Conservation (phyloP, 345 rosid species). For the Pugionium cornutum region DNA sequence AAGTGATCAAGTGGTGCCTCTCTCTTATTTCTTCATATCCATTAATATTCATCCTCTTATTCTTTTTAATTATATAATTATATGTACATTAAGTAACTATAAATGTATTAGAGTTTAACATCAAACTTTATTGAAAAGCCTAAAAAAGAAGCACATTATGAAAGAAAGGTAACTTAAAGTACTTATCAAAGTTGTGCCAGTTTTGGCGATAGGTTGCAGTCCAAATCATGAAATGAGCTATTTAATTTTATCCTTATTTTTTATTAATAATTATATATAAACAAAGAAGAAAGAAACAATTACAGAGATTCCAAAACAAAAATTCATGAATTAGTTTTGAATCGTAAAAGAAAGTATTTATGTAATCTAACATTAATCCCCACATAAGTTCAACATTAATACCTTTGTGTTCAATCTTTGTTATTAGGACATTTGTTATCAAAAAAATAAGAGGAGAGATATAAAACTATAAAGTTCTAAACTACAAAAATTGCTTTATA, state of each 20-base stretch:
- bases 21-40: slow-evolving; percentile 35
- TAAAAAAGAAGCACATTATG: slow-evolving; percentile 29
- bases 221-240: slow-evolving; percentile 32
- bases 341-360: background rate
- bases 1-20: slow-evolving; percentile 44
- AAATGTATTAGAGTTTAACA: slow-evolving; percentile 37
- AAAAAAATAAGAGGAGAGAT: no score
- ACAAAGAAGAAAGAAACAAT: slow-evolving; percentile 1
- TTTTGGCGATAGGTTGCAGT: slow-evolving; percentile 40
- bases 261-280: slow-evolving; percentile 13
- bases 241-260: slow-evolving; percentile 17
- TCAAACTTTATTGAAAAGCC: slow-evolving; percentile 41
- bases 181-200: slow-evolving; percentile 35
- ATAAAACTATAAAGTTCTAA: no score
- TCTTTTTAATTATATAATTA: no score
- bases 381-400: background rate
- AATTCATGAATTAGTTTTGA: background rate
- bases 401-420: slow-evolving; percentile 1
- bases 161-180: slow-evolving; percentile 29
- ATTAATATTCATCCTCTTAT: background rate
- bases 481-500: no score
- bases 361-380: background rate
- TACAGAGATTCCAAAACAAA: background rate
- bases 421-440: background rate
- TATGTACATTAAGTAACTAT: slow-evolving; percentile 19